Evolutionary conservation across 768 basidiomycete genomes (phyloP), one percentile per base, ranked within the genome.

Genomic region (Royoungia palumana): DNA sequence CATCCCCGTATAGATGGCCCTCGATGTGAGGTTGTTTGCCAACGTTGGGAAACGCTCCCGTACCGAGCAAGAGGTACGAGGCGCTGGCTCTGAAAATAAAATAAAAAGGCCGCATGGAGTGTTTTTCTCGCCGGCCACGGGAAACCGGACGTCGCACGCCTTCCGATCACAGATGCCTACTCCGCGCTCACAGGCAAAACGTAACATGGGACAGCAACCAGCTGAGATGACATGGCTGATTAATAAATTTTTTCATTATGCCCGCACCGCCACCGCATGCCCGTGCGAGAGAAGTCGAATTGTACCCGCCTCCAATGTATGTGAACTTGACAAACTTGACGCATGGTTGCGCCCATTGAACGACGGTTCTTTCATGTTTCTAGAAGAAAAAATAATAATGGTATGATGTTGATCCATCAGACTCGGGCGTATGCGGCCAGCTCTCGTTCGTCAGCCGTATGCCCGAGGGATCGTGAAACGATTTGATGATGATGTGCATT

Each of bases 141-240:
- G n/a, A 41, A 41, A 41, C 62, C 61, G 62, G 49, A 22, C 50
- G 51, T 61, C 61, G 56, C 49, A 51, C 35, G 8, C 39, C 36
- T 49, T 47, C 40, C 47, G 53, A 49, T 35, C 55, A 57, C 54
- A 45, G 46, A 44, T 44, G 19, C 51, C 49, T 51, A 41, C 51
- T 51, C 56, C 53, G 53, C 41, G 46, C 50, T 56, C 62, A 60
- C 50, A 66, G 49, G 51, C 13, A 32, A 50, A 46, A 56, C 40
- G 58, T 67, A 54, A 56, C 60, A 60, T 53, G 56, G 49, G 60
- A 49, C 58, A 55, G 42, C 22, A 48, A 53, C 52, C 54, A 61
- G 58, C 61, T 64, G 64, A 64, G 59, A 55, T 59, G 63, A 50
- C 57, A 62, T 53, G 9, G 44, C 38, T 37, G 50, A 62, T 54